These are phyloP conservation scores for Cryptococcus hybrid DNA, from an alignment of 1,284 basidiomycete species.

Conservation along the genomic window DNA sequence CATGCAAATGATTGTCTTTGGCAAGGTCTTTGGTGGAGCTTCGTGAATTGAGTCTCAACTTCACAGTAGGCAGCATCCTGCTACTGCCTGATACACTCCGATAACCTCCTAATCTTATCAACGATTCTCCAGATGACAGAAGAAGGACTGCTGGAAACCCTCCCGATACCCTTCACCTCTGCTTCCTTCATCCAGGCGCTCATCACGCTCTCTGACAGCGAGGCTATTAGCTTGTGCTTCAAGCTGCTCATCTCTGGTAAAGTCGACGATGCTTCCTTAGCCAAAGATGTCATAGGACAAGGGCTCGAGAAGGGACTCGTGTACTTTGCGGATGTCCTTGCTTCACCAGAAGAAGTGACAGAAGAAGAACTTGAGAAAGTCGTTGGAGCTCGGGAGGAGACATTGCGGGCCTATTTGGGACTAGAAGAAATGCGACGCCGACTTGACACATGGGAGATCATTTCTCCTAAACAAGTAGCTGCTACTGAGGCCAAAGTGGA, in stretches of 20 bases:
- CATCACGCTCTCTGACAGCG: constrained; percentile 6
- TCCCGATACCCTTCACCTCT: background rate
- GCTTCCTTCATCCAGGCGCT: constrained; percentile 4
- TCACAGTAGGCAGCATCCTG: background rate
- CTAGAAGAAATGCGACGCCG: constrained; percentile 8
- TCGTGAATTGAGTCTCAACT: no score
- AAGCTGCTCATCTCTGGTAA: constrained; percentile 5
- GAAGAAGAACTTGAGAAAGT: constrained; percentile 1
- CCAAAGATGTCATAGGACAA: constrained; percentile 2
- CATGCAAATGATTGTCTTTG: no score
- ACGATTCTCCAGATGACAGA: background rate
- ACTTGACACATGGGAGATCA: constrained; percentile 13
- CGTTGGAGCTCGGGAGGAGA: constrained; percentile 1
- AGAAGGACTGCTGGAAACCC: constrained; percentile 3
- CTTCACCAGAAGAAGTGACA: background rate
- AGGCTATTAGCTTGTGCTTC: background rate
- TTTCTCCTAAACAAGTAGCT: constrained; percentile 1
- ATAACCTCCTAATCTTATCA: background rate
- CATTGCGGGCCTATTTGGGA: constrained; percentile 1
- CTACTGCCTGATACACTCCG: background rate
- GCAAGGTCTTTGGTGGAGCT: no score
- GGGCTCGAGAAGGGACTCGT: constrained; percentile 4
- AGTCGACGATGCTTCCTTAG: constrained; percentile 1
- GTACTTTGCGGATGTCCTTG: background rate
- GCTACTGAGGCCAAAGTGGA: background rate